These are phyloP conservation scores for Mediolabrus comicus DNA, from an alignment of 108 stramenopile species.

Conservation along the genomic window DNA sequence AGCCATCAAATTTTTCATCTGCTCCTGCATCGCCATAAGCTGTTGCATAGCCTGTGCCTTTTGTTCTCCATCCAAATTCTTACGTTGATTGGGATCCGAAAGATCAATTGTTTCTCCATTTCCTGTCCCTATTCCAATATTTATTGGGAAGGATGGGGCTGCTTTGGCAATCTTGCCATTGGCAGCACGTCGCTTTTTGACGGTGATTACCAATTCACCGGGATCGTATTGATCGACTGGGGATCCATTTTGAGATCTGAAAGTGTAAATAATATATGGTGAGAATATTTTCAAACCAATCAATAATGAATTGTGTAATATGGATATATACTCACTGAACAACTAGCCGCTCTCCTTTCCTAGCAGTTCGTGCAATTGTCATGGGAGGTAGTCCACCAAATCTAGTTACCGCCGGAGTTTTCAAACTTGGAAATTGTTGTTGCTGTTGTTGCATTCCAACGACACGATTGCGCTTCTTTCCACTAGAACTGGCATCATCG, in stretches of 20 bases:
- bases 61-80: constrained; percentile 52
- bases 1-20: constrained; percentile 77
- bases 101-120: constrained; percentile 66
- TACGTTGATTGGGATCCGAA: constrained; percentile 55
- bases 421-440: constrained; percentile 25
- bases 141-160: constrained; percentile 24
- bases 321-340: constrained; percentile 17
- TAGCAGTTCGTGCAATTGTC: constrained; percentile 50
- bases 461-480: constrained; percentile 7
- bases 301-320: not conserved
- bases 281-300: not conserved
- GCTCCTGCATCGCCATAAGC: constrained; percentile 72
- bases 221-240: constrained; percentile 62
- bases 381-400: constrained; percentile 17
- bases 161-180: constrained; percentile 11
- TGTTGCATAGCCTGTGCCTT: constrained; percentile 61
- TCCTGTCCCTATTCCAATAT: constrained; percentile 67
- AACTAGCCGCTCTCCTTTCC: constrained; percentile 64
- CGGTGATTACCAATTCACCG: constrained; percentile 69
- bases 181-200: constrained; percentile 55
- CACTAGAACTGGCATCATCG: constrained; percentile 15
- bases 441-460: constrained; percentile 5
- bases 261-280: too few species aligned
- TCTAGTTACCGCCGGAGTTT: constrained; percentile 40
- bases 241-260: constrained; percentile 72